phyloP scores from a whole-genome alignment of 2,329 filamentous ascomycete genomes.

The Chaetoscypha palmicola region DNA sequence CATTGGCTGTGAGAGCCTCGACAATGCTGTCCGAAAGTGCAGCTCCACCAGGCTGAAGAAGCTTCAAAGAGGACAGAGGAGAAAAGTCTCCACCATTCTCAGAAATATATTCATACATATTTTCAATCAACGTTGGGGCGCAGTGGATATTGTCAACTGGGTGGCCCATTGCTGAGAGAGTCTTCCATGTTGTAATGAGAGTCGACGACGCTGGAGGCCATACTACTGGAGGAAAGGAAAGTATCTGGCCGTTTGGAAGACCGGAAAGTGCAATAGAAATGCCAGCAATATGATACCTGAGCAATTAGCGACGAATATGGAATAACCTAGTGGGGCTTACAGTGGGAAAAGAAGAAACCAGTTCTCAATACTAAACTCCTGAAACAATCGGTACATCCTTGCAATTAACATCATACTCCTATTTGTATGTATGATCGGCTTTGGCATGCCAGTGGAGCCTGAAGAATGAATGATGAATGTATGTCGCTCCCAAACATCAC shows the following conservation, averaged over 20 bases:
- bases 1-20: slow-evolving; percentile 20
- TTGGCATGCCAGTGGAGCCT: slow-evolving; percentile 29
- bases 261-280: slow-evolving; percentile 28
- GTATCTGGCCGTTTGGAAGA: slow-evolving; percentile 29
- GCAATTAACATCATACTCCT: slow-evolving; percentile 32
- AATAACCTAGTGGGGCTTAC: slow-evolving; percentile 12
- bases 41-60: slow-evolving; percentile 31
- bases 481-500: slow-evolving; percentile 30
- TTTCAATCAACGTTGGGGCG: slow-evolving; percentile 29
- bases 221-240: slow-evolving; percentile 28
- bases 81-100: slow-evolving; percentile 24
- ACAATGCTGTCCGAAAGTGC: slow-evolving; percentile 25
- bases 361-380: slow-evolving; percentile 28
- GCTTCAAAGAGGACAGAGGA: slow-evolving; percentile 25
- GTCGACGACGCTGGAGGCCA: slow-evolving; percentile 28
- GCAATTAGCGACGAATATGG: slow-evolving; percentile 2
- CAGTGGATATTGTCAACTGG: slow-evolving; percentile 29
- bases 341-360: slow-evolving; percentile 32
- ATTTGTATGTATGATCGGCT: slow-evolving; percentile 29
- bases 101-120: slow-evolving; percentile 27
- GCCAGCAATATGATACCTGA: slow-evolving; percentile 29
- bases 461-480: slow-evolving; percentile 29
- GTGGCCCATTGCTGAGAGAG: slow-evolving; percentile 21
- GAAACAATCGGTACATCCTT: slow-evolving; percentile 31
- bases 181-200: slow-evolving; percentile 26